Percentiles rank a stretch among this genome's conserved stretches.
Conservation (phyloP, 2,329 filamentous ascomycete species). For the Pseudogymnoascus sp. region DNA sequence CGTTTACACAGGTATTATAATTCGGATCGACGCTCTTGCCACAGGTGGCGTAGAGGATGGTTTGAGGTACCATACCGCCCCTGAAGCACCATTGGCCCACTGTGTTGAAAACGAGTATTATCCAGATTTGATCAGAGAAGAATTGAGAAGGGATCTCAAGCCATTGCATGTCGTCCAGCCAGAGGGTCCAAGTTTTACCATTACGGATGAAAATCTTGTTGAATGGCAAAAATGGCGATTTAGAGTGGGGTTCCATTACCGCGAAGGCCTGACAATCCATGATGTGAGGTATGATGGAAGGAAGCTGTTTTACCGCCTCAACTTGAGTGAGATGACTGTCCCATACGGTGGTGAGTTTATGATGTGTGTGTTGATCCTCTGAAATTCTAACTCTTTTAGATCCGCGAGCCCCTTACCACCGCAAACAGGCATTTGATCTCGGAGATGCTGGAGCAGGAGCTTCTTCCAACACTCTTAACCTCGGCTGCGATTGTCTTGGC, state of each 20-base stretch:
- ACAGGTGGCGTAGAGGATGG: conserved; percentile 32
- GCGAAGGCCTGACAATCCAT: conserved; percentile 82
- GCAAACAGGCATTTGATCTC: conserved; percentile 75
- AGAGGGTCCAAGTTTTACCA: conserved; percentile 77
- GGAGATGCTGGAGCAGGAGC: conserved; percentile 77
- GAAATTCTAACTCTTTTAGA: conserved; percentile 33
- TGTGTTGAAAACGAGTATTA: conserved; percentile 29
- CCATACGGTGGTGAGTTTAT: conserved; percentile 57
- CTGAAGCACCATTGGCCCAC: conserved; percentile 37
- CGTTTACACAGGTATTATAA: conserved; percentile 34
- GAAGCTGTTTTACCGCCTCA: conserved; percentile 85
- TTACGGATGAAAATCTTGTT: conserved; percentile 48
- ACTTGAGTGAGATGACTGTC: conserved; percentile 88
- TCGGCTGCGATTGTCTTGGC: conserved; percentile 83
- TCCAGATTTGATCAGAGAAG: too few relatives aligned
- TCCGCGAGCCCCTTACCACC: conserved; percentile 72
- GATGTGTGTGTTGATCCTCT: too few relatives aligned
- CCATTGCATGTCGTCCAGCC: conserved; percentile 82
- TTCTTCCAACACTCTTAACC: conserved; percentile 69
- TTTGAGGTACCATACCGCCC: conserved; percentile 35
- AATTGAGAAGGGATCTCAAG: conserved; percentile 61
- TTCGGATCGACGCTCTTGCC: conserved; percentile 39
- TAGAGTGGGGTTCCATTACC: conserved; percentile 91
- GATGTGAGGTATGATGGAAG: conserved; percentile 70
- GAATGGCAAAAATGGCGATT: conserved; percentile 88